phyloP scores from a whole-genome alignment of 192 early-diverging fungal genomes.

The Physocladia obscura region DNA sequence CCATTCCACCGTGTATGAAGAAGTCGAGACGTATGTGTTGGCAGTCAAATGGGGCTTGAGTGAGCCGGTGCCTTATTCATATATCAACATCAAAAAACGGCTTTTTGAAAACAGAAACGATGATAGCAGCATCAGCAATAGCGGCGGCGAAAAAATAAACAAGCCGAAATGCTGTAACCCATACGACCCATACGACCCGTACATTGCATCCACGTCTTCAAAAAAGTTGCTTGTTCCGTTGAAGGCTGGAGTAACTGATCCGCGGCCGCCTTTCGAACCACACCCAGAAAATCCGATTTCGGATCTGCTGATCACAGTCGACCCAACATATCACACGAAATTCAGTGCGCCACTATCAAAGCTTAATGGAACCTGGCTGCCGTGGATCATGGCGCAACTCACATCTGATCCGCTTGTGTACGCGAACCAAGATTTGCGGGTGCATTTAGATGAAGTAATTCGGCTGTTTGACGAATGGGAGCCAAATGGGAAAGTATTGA shows the following conservation, averaged over 20 bases:
- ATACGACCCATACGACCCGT: slow-evolving; percentile 19
- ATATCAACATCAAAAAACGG: slow-evolving; percentile 19
- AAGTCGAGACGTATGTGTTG: slow-evolving; percentile 75
- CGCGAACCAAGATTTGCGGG: slow-evolving; percentile 40
- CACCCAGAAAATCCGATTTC: slow-evolving; percentile 10
- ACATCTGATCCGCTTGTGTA: slow-evolving; percentile 68
- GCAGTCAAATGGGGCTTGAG: slow-evolving; percentile 48
- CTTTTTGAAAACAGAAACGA: too few relatives aligned
- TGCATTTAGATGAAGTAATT: slow-evolving; percentile 69
- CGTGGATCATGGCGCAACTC: slow-evolving; percentile 91
- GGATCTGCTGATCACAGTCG: slow-evolving; percentile 19
- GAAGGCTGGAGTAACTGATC: neutral
- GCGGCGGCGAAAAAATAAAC: slow-evolving; percentile 17
- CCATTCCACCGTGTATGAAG: slow-evolving; percentile 92
- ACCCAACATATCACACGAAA: slow-evolving; percentile 13
- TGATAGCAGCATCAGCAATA: slow-evolving; percentile 28
- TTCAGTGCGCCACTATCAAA: slow-evolving; percentile 64
- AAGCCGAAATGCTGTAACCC: neutral
- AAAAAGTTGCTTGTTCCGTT: neutral
- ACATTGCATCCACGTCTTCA: neutral
- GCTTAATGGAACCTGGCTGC: slow-evolving; percentile 87
- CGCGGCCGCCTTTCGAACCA: slow-evolving; percentile 15
- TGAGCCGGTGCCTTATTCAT: slow-evolving; percentile 18
- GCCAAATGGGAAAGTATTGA: slow-evolving; percentile 65
- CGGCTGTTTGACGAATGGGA: slow-evolving; percentile 79